phyloP scores from a whole-genome alignment of 2,329 filamentous ascomycete genomes.

The Monosporascus sp. region DNA sequence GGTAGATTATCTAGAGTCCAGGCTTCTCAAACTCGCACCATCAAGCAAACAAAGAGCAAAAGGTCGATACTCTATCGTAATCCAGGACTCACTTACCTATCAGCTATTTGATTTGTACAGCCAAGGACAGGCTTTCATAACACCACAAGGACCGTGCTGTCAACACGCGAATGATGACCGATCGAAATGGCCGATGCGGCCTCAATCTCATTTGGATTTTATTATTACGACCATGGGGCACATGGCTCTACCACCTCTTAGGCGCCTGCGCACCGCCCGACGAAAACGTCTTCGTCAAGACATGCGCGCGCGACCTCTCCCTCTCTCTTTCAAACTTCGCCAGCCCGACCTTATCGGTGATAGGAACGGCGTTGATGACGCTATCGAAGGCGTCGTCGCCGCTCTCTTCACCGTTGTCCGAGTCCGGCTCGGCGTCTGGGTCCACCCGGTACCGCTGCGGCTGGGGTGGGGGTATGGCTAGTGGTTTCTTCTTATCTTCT shows the following conservation, averaged over 20 bases:
- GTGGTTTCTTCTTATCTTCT: conserved; percentile 50
- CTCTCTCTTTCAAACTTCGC: conserved; percentile 53
- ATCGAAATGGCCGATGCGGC: too few relatives aligned
- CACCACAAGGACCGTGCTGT: too few relatives aligned
- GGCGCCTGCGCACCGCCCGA: conserved; percentile 46
- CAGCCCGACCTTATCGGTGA: conserved; percentile 78
- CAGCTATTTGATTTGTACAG: too few relatives aligned
- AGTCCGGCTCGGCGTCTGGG: conserved; percentile 66
- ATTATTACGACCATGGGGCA: too few relatives aligned
- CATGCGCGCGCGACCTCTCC: conserved; percentile 43
- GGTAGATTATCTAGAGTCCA: too few relatives aligned
- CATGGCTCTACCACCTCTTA: conserved; percentile 33
- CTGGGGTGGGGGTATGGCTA: conserved; percentile 59
- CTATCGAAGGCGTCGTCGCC: conserved; percentile 72
- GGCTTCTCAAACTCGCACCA: too few relatives aligned
- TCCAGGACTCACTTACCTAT: too few relatives aligned
- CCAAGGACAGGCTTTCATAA: too few relatives aligned
- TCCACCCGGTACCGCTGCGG: conserved; percentile 48
- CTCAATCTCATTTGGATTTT: too few relatives aligned
- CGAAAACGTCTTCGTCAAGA: conserved; percentile 48
- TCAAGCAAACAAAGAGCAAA: too few relatives aligned
- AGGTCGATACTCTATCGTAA: too few relatives aligned
- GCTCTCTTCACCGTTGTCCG: conserved; percentile 52
- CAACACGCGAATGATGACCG: too few relatives aligned
- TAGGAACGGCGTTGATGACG: conserved; percentile 85